Percentiles rank a stretch among this genome's conserved stretches.
These are phyloP conservation scores for Diplodia corticola DNA, from an alignment of 2,329 filamentous ascomycete species.

Conservation along the genomic window DNA sequence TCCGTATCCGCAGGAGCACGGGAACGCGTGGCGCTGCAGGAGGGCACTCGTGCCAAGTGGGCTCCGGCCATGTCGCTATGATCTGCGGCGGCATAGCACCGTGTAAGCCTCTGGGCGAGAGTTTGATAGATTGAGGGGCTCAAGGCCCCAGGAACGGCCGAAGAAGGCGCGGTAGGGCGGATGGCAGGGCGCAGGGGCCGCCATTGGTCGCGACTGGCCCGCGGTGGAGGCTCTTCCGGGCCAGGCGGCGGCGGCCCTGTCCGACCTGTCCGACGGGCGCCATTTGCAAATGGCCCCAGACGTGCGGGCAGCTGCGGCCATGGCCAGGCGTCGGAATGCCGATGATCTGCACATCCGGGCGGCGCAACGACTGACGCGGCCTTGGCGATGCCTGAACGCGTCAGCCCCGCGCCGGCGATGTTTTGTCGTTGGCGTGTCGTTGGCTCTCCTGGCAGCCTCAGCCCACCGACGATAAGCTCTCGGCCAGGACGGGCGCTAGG, in stretches of 20 bases:
- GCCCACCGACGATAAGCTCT: not conserved
- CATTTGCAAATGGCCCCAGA: conserved; percentile 6
- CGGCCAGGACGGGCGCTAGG: not conserved
- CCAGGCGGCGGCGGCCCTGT: not conserved
- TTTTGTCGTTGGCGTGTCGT: not conserved
- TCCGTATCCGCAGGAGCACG: not conserved
- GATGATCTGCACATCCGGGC: conserved; percentile 10
- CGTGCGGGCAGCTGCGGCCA: not conserved
- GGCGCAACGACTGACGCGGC: conserved; percentile 7
- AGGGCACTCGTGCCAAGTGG: not conserved
- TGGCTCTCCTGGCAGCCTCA: too few species aligned
- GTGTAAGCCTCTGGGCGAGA: not conserved
- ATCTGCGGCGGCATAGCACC: not conserved
- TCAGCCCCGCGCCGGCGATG: not conserved
- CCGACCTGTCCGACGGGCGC: not conserved
- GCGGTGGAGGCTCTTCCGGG: not conserved
- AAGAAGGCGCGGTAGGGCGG: conserved; percentile 10
- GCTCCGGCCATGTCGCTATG: not conserved
- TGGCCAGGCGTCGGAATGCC: not conserved
- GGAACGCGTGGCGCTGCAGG: conserved; percentile 14
- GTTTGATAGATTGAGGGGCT: conserved; percentile 7
- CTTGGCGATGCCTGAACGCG: conserved; percentile 14
- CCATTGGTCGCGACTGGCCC: not conserved
- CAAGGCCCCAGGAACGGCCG: not conserved
- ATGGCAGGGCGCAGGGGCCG: not conserved